phyloP scores from a whole-genome alignment of 148 eudicot species.

The Vaccinium macrocarpon region DNA sequence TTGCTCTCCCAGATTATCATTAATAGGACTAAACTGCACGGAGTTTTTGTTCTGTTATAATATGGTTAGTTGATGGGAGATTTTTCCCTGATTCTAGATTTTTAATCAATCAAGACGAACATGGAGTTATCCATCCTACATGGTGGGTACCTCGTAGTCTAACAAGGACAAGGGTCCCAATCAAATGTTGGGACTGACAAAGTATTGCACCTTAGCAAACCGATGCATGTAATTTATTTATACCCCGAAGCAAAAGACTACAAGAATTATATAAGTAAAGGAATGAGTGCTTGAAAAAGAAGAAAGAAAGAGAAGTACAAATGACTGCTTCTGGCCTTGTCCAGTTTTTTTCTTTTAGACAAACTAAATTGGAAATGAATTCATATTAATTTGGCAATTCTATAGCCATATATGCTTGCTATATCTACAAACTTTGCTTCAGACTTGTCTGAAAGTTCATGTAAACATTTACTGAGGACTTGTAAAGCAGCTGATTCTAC shows the following conservation, averaged over 20 bases:
- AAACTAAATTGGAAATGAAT: no score
- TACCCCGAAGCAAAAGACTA: no score
- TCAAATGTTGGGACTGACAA: constrained; percentile 1
- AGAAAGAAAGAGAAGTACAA: background rate
- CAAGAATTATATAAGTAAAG: background rate
- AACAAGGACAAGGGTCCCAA: background rate
- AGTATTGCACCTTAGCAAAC: background rate
- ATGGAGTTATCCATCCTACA: background rate
- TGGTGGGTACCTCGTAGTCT: background rate
- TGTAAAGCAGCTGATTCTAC: background rate
- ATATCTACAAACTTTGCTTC: background rate
- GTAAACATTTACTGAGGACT: background rate
- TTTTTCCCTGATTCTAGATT: background rate
- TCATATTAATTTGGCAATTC: background rate
- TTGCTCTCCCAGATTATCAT: background rate
- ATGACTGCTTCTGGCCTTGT: background rate
- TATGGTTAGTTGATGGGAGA: background rate
- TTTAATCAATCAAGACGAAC: background rate
- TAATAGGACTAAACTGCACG: background rate
- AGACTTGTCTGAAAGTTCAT: constrained; percentile 5
- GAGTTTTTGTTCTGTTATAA: background rate
- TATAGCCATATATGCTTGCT: background rate
- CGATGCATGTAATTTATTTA: background rate
- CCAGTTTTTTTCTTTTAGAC: background rate
- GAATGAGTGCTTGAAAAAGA: no score